These are phyloP conservation scores for Pyrenula aspistea DNA, from an alignment of 495 filamentous ascomycete species.

Conservation along the genomic window DNA sequence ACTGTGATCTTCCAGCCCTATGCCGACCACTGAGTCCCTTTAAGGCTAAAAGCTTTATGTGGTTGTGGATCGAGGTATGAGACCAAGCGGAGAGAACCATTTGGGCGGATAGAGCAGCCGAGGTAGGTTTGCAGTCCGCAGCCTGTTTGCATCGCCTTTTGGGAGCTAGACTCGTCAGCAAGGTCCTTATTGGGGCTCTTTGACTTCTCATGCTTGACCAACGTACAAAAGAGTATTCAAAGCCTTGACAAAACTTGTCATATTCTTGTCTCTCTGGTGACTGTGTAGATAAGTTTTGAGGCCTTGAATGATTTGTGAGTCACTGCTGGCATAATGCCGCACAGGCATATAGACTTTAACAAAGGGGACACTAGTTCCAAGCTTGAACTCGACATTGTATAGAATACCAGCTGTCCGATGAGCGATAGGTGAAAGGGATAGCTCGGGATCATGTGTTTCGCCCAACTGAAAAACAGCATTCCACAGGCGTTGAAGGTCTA, in stretches of 20 bases:
- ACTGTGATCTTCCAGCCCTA: too few relatives aligned
- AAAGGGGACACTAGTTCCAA: slow-evolving; percentile 9
- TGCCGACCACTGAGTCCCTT: too few relatives aligned
- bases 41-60: too few relatives aligned
- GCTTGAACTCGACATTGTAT: slow-evolving; percentile 20
- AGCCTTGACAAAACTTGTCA: not conserved
- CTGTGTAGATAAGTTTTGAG: not conserved
- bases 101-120: slow-evolving; percentile 8
- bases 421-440: slow-evolving; percentile 3
- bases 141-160: not conserved
- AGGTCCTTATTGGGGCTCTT: not conserved
- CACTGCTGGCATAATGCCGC: slow-evolving; percentile 20
- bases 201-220: too few relatives aligned
- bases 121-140: slow-evolving; percentile 11
- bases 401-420: slow-evolving; percentile 25
- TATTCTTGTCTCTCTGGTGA: not conserved
- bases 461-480: slow-evolving; percentile 6
- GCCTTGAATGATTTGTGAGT: slow-evolving; percentile 8
- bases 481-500: slow-evolving; percentile 6
- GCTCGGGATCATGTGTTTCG: slow-evolving; percentile 1
- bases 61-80: slow-evolving; percentile 14
- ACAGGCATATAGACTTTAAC: slow-evolving; percentile 25
- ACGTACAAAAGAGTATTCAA: not conserved
- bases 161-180: not conserved
- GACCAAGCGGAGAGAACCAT: slow-evolving; percentile 11